Conservation (phyloP, 2,329 filamentous ascomycete genomes). For the Cercospora sesami region DNA sequence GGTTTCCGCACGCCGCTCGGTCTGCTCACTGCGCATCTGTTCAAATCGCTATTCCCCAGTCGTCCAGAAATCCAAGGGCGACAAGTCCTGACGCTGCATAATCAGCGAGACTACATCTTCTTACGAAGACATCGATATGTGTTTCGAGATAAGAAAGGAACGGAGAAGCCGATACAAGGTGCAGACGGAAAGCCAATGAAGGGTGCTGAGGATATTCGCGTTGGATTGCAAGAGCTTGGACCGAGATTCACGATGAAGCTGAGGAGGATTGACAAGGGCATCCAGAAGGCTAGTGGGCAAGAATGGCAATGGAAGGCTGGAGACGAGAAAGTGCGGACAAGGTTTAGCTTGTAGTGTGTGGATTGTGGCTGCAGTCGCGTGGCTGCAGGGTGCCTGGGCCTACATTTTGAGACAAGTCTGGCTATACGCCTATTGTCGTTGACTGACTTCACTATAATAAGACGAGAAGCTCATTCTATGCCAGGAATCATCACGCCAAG, state of each 20-base stretch:
- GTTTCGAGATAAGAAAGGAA: conserved; percentile 82
- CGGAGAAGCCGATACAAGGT: conserved; percentile 81
- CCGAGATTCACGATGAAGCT: conserved; percentile 84
- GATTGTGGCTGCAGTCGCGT: not conserved
- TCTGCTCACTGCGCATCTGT: conserved; percentile 80
- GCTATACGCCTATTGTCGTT: not conserved
- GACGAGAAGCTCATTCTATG: not conserved
- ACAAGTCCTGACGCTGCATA: conserved; percentile 89
- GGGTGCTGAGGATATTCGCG: conserved; percentile 80
- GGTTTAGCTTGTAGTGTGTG: conserved; percentile 74
- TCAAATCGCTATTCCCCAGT: conserved; percentile 76
- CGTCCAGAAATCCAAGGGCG: conserved; percentile 80
- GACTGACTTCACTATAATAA: not conserved
- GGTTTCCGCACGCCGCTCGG: conserved; percentile 94
- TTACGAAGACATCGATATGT: conserved; percentile 86
- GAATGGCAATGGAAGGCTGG: conserved; percentile 97
- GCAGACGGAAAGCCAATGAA: conserved; percentile 79
- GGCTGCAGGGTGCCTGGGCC: not conserved
- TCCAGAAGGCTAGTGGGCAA: conserved; percentile 72
- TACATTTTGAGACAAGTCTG: not conserved
- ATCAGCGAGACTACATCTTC: conserved; percentile 96
- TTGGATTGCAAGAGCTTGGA: conserved; percentile 87
- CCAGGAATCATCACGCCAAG: not conserved
- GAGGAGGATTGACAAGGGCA: conserved; percentile 84
- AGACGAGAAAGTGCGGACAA: conserved; percentile 91